A percentile compares a stretch with the other conserved stretches of the same genome.
Conservation (phyloP, 2,329 filamentous ascomycete species). For the Penicillium hesseltinei region DNA sequence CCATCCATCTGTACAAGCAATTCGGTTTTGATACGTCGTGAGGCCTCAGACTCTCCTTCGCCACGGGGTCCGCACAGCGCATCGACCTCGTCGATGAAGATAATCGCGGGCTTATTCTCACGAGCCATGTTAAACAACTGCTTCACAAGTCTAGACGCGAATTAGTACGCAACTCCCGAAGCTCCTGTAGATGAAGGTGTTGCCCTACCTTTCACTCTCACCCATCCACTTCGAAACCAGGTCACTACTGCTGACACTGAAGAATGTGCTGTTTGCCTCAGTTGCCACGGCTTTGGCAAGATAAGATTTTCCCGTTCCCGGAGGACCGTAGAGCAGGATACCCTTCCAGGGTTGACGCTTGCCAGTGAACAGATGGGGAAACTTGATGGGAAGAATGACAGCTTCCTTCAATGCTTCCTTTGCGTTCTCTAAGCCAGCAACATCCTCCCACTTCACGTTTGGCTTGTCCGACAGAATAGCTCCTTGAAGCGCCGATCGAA, state of each 20-base stretch:
- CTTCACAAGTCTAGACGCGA: slow-evolving; percentile 72
- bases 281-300: slow-evolving; percentile 96
- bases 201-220: slow-evolving; percentile 83
- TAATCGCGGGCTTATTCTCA: slow-evolving; percentile 96
- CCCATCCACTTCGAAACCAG: slow-evolving; percentile 99
- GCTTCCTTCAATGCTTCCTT: slow-evolving; percentile 98
- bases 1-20: slow-evolving; percentile 99
- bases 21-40: slow-evolving; percentile 96
- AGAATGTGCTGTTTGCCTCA: slow-evolving; percentile 98
- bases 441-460: slow-evolving; percentile 97
- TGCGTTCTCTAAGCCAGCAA: slow-evolving; percentile 86
- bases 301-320: slow-evolving; percentile 96
- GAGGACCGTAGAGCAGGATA: slow-evolving; percentile 91
- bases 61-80: slow-evolving; percentile 88
- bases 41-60: slow-evolving; percentile 97
- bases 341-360: slow-evolving; percentile 98
- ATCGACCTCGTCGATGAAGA: slow-evolving; percentile 98
- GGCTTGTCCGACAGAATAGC: slow-evolving; percentile 94
- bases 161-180: slow-evolving; percentile 11
- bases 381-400: slow-evolving; percentile 96
- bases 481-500: slow-evolving; percentile 83
- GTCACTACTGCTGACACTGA: slow-evolving; percentile 96
- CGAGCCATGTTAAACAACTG: slow-evolving; percentile 96
- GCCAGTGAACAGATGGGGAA: slow-evolving; percentile 91
- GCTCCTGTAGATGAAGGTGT: neutral